Conservation (phyloP, 257 asterid genomes). For the Pogostemon cablin region DNA sequence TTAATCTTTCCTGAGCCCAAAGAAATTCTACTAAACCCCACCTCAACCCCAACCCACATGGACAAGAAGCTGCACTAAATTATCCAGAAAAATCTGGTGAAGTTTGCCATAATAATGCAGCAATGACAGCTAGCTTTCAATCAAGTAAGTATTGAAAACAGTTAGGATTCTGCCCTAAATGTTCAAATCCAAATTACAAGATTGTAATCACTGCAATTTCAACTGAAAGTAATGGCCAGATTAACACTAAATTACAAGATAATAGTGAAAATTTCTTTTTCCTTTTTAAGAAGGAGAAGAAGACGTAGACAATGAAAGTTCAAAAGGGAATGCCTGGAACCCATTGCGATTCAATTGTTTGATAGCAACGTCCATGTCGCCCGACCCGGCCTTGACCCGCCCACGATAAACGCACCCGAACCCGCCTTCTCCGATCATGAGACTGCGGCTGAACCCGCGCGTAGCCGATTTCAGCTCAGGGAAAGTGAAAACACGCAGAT, state of each 20-base stretch:
- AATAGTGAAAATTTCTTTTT: background rate
- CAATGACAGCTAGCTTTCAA: no score
- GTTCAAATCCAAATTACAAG: background rate
- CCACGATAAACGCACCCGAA: conserved; percentile 89
- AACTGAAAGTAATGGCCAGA: background rate
- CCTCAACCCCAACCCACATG: background rate
- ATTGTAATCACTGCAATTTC: background rate
- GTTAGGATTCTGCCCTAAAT: background rate
- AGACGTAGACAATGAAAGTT: background rate
- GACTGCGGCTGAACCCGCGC: conserved; percentile 65
- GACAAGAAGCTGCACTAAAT: conserved; percentile 15
- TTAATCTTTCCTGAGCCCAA: no score
- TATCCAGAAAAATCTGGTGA: conserved; percentile 7
- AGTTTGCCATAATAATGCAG: background rate
- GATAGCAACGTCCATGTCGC: conserved; percentile 66
- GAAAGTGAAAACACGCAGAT: conserved; percentile 69
- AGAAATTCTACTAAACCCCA: background rate
- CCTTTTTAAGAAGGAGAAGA: background rate
- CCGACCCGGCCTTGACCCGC: conserved; percentile 48
- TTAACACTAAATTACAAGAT: background rate
- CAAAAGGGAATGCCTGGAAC: conserved; percentile 75
- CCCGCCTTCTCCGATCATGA: conserved; percentile 91
- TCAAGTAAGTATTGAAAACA: no score
- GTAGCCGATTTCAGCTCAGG: conserved; percentile 79
- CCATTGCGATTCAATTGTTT: conserved; percentile 92